Conservation (phyloP, 257 asterid genomes). For the Anisodus acutangulus region DNA sequence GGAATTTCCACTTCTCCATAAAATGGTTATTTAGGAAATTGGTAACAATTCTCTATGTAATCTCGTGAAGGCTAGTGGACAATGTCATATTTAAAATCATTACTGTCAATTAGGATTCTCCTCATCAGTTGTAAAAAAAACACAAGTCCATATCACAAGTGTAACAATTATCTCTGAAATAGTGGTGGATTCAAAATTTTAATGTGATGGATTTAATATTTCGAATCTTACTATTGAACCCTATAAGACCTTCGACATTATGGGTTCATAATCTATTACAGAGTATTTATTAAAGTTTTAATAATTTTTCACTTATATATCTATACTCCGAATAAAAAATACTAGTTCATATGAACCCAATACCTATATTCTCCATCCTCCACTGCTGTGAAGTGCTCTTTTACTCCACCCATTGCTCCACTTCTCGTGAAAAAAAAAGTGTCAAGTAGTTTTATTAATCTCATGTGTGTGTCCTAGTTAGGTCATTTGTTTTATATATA, state of each 20-base stretch:
- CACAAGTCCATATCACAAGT: not conserved
- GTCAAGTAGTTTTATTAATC: not conserved
- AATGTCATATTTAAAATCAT: conserved; percentile 26
- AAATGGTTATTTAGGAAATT: not conserved
- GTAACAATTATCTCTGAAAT: not conserved
- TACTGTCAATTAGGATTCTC: not conserved
- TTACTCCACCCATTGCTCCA: conserved; percentile 14
- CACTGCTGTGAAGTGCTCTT: conserved; percentile 4
- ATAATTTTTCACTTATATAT: not conserved
- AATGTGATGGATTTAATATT: not conserved
- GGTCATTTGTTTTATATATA: not conserved
- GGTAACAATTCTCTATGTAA: conserved; percentile 1
- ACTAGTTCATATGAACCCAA: not conserved
- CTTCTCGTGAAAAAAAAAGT: not conserved
- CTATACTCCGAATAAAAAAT: not conserved
- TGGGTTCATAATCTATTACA: not conserved
- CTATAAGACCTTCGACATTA: not conserved
- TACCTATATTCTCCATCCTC: not conserved
- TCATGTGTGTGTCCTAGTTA: not conserved
- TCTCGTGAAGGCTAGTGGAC: conserved; percentile 29
- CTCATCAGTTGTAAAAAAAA: not conserved
- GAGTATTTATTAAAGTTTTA: not conserved
- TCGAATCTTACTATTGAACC: not conserved
- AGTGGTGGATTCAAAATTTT: not conserved
- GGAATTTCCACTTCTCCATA: conserved; percentile 24